Evolutionary conservation across 345 rosid genomes (phyloP).

Genomic region (Hypericum androsaemum): DNA sequence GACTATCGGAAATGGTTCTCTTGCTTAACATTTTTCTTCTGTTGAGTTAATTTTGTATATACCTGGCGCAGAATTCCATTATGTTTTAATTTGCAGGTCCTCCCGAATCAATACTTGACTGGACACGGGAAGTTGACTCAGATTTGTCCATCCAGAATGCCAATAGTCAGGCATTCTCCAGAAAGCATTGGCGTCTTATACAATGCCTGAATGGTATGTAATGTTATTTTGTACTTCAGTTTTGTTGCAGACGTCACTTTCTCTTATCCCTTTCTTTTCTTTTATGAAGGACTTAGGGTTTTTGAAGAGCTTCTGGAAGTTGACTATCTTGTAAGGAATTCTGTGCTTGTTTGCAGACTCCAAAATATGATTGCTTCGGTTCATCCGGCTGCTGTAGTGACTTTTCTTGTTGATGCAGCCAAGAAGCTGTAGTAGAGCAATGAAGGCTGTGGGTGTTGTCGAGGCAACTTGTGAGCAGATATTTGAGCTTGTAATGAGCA

Average conservation of each 20-base stretch:
- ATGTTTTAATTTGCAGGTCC: slow-evolving; percentile 46
- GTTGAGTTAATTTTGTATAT: slow-evolving; percentile 15
- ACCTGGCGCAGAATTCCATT: slow-evolving; percentile 16
- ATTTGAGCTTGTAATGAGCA: slow-evolving; percentile 97
- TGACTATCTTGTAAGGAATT: slow-evolving; percentile 80
- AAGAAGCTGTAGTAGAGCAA: slow-evolving; percentile 99
- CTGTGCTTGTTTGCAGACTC: slow-evolving; percentile 16
- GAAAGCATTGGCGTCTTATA: slow-evolving; percentile 98
- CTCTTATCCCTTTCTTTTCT: slow-evolving; percentile 8
- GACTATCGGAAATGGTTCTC: slow-evolving; percentile 90
- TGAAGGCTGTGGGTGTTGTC: slow-evolving; percentile 99
- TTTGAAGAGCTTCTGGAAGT: slow-evolving; percentile 99
- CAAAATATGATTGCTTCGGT: slow-evolving; percentile 9
- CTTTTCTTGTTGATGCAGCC: slow-evolving; percentile 51
- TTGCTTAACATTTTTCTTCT: slow-evolving; percentile 10
- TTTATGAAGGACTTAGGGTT: slow-evolving; percentile 82
- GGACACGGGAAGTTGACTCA: slow-evolving; percentile 78
- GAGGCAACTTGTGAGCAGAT: slow-evolving; percentile 97
- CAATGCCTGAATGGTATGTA: slow-evolving; percentile 92
- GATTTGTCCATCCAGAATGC: slow-evolving; percentile 65
- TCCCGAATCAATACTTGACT: slow-evolving; percentile 74
- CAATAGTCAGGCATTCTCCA: slow-evolving; percentile 81
- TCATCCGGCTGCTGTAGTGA: slow-evolving; percentile 15
- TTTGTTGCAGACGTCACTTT: slow-evolving; percentile 3
- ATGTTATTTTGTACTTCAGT: slow-evolving; percentile 7